Evolutionary conservation across 2,329 filamentous ascomycete species (phyloP).

Genomic region (Neofusicoccum sp.): DNA sequence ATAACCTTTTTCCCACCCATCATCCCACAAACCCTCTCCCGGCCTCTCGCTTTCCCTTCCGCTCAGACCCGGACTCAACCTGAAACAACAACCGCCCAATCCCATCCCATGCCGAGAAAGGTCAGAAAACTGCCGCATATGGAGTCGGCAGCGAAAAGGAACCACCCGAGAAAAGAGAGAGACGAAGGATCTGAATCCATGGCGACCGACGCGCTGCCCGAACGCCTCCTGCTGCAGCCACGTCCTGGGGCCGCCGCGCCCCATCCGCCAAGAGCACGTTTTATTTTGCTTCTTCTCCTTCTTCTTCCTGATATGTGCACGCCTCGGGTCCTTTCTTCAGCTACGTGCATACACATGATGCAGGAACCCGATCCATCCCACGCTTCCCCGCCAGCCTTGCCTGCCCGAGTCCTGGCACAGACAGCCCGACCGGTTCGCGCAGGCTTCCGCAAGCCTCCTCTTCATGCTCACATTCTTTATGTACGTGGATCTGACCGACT

Average conservation of each 20-base stretch:
- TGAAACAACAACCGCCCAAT: not conserved
- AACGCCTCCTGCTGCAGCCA: too few relatives aligned
- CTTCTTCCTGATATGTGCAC: not conserved
- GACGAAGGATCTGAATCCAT: too few relatives aligned
- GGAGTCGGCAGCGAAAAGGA: not conserved
- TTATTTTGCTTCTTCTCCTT: not conserved
- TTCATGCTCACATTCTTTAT: too few relatives aligned
- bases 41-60: not conserved
- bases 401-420: too few relatives aligned
- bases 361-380: not conserved
- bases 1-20: not conserved
- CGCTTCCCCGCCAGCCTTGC: not conserved
- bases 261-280: too few relatives aligned
- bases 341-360: not conserved
- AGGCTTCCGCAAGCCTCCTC: too few relatives aligned
- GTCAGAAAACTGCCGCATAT: not conserved
- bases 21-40: not conserved
- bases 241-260: too few relatives aligned
- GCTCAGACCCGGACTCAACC: conserved; percentile 3
- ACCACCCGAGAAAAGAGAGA: not conserved
- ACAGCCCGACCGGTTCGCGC: too few relatives aligned
- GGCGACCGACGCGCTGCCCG: too few relatives aligned
- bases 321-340: not conserved
- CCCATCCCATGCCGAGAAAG: not conserved
- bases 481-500: too few relatives aligned